These are phyloP conservation scores for Crotalaria pallida DNA, from an alignment of 306 rosid species.

Conservation along the genomic window DNA sequence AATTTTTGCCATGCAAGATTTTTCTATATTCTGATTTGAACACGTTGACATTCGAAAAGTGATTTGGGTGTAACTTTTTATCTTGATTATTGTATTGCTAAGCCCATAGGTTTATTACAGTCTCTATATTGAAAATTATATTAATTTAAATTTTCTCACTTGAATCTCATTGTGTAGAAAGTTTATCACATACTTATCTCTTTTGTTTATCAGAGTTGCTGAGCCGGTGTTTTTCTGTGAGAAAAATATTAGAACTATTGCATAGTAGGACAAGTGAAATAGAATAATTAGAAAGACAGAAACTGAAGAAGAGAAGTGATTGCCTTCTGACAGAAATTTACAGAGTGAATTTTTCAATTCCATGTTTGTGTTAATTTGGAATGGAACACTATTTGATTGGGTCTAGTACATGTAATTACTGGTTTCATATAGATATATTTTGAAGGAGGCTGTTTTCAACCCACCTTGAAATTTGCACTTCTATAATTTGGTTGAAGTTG, in stretches of 20 bases:
- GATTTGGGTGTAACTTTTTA: background rate
- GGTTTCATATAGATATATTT: constrained; percentile 2
- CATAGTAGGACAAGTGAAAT: background rate
- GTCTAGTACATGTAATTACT: background rate
- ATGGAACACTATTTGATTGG: constrained; percentile 1
- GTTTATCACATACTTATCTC: background rate
- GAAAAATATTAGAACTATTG: background rate
- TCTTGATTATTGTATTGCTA: background rate
- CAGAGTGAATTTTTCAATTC: background rate
- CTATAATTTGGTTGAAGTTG: background rate
- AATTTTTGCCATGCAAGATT: background rate
- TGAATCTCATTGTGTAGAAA: background rate
- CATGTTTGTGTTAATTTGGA: background rate
- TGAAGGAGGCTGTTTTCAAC: background rate
- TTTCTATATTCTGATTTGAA: background rate
- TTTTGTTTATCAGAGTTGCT: background rate
- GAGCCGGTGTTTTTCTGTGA: background rate
- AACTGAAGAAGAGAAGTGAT: background rate
- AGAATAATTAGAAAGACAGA: background rate
- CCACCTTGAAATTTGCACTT: background rate
- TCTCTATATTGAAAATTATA: background rate
- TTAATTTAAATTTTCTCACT: background rate
- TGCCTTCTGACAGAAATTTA: background rate
- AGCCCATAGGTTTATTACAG: background rate
- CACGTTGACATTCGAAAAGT: background rate